Evolutionary conservation across 345 rosid genomes (phyloP).

Genomic region (Pistacia integerrima): DNA sequence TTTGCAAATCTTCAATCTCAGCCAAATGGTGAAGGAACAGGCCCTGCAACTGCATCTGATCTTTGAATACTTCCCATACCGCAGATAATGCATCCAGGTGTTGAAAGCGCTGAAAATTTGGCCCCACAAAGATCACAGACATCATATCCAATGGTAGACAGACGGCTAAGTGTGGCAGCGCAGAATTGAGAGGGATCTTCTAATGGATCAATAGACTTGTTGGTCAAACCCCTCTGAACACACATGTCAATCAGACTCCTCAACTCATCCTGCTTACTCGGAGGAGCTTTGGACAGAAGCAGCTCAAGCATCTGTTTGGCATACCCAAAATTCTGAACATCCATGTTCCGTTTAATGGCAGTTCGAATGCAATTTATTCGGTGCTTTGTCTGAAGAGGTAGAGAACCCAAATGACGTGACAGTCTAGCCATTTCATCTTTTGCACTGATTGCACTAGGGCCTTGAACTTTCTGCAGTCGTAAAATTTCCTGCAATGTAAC

Average conservation of each 20-base stretch:
- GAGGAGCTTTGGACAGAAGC: slow-evolving; percentile 89
- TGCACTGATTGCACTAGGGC: slow-evolving; percentile 89
- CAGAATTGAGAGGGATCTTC: slow-evolving; percentile 98
- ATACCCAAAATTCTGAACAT: slow-evolving; percentile 92
- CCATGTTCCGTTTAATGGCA: slow-evolving; percentile 96
- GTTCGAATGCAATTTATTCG: slow-evolving; percentile 94
- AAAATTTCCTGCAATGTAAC: slow-evolving; percentile 69
- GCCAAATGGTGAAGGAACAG: slow-evolving; percentile 87
- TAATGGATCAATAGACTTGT: slow-evolving; percentile 91
- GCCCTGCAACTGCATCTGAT: slow-evolving; percentile 84
- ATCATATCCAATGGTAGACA: slow-evolving; percentile 94
- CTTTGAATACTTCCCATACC: slow-evolving; percentile 98
- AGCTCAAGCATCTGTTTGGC: slow-evolving; percentile 96
- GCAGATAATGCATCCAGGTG: slow-evolving; percentile 94
- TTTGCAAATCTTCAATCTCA: slow-evolving; percentile 26
- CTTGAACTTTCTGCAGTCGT: slow-evolving; percentile 85
- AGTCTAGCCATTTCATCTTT: slow-evolving; percentile 98
- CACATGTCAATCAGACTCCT: slow-evolving; percentile 89
- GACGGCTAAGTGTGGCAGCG: slow-evolving; percentile 89
- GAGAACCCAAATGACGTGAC: slow-evolving; percentile 86
- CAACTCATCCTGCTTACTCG: slow-evolving; percentile 86
- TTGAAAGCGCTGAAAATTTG: slow-evolving; percentile 83
- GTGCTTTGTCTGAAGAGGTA: slow-evolving; percentile 91
- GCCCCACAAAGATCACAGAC: slow-evolving; percentile 96
- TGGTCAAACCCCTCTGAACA: slow-evolving; percentile 78